Base-by-base conservation (phyloP, 2,329 filamentous ascomycete genomes). In the Juglanconis juglandina region DNA sequence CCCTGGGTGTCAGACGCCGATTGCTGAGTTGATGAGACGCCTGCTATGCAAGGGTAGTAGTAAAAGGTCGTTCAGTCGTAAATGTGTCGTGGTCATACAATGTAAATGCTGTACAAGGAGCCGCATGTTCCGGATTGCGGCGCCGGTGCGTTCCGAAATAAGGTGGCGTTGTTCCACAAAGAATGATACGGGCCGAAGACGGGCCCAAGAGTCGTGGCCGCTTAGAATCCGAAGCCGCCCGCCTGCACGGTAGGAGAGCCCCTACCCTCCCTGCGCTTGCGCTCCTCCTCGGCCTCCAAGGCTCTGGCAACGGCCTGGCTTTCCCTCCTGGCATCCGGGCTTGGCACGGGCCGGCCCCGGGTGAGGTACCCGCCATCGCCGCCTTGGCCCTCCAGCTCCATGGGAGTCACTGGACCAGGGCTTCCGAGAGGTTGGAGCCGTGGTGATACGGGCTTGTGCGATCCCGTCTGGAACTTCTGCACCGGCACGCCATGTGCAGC, bases 321-420 rank as follows among this genome's bases (percentile, higher is more conserved):
- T 48, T 70, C 67, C 13, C 64, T 56, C 24, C 53, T 56, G 33
- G 69, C 65, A 24, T 64, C 63, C 11, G 65, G 64, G 24, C 64
- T 62, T 13, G 41, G 53, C 7, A 65, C 60, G 11, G 62, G 60
- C 14, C 57, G 63, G 7, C 65, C 63, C 9, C 65, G 56, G 35
- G 70, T 71, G 39, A 78, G 68, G 42, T 81, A 77, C 35, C 34
- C 51, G 33, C 75, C 75, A 44, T 71, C 71, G 9, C 71, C 71
- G 13, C 71, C 68, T 0, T 74, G 69, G 24, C 77, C 79, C 44
- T 79, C 78, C 6, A 87, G 70, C 17, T 84, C 81, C 77, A 87
- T 85, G 1, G 85, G 84, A 1, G 85, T 87, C 13, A 87, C 83
- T 0, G 84, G 83, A 0, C 84, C 84, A 0, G 84, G 83, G 60